Base-by-base conservation (phyloP, 352 stramenopile genomes). In the Phytophthora tubulina region DNA sequence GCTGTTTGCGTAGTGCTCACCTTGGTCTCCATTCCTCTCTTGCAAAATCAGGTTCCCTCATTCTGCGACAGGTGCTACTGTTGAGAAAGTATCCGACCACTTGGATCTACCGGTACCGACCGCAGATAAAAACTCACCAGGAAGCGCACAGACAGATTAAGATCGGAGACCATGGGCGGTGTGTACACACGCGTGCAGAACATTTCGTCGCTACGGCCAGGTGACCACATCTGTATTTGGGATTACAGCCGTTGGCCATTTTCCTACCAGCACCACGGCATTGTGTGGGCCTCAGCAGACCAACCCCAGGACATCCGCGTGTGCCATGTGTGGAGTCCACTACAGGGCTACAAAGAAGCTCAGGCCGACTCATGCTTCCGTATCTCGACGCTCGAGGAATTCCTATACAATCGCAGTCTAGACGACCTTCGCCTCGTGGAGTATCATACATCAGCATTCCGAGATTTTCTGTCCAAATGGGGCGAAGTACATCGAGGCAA, bases 161-260 rank as follows among this genome's bases (percentile, higher is more conserved):
- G 21, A 55, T 50, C 36, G 30, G 9, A 56, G 17, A 60, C 35
- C 41, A 91, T 93, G 80, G 83, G 83, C 50, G 76, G 80, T 52
- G 80, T 90, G 44, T 93, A 91, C 68, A 93, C 86, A 61, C 84
- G 84, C 32, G 84, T 94, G 17, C 67, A 68, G 41, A 76, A 75
- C 64, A 63, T 89, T 42, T 63, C 61, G 41, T 88, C 84, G 57
- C 70, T 94, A 57, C 84, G 86, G 14, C 84, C 86, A 9, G 86
- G 82, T 44, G 86, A 93, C 71, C 86, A 93, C 71, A 84, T 93
- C 32, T 84, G 76, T 53, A 89, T 93, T 65, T 93, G 86, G 86
- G 86, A 93, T 65, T 75, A 84, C 70, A 91, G 82, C 51, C 86
- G 84, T 44, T 93, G 86, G 86, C 86, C 86, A 15, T 84, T 93